Percentiles rank a stretch among this genome's conserved stretches.
Evolutionary conservation across 352 stramenopile genomes (phyloP).

Genomic region (Thraustochytrium sp.): DNA sequence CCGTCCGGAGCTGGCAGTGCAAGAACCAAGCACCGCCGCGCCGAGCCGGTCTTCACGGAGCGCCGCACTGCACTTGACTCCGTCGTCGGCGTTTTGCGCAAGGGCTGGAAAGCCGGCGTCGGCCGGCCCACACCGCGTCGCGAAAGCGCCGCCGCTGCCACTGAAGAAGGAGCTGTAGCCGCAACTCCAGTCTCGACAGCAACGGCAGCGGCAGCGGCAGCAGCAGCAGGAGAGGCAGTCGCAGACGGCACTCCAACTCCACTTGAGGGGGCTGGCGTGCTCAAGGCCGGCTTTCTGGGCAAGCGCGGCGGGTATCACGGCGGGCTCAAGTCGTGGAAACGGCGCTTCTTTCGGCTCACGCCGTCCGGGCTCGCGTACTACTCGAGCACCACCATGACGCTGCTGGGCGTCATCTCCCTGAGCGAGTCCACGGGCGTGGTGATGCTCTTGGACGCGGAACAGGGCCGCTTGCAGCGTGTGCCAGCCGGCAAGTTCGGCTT

Average conservation of each 20-base stretch:
- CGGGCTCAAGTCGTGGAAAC: constrained; percentile 46
- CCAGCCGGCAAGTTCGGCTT: constrained; percentile 20
- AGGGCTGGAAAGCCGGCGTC: background rate
- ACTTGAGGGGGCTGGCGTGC: background rate
- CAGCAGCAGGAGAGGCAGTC: background rate
- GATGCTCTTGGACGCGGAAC: background rate
- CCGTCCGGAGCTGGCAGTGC: background rate
- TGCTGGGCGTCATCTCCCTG: constrained; percentile 4
- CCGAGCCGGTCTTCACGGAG: too few species aligned
- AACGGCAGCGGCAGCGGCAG: background rate
- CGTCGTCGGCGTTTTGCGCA: too few species aligned
- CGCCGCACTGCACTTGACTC: too few species aligned
- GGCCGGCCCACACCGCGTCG: background rate
- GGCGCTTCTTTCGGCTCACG: constrained; percentile 27
- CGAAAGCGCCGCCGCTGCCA: too few species aligned
- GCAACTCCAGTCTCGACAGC: too few species aligned
- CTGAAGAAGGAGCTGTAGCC: too few species aligned
- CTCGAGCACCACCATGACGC: background rate
- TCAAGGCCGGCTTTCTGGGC: background rate
- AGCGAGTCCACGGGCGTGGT: background rate
- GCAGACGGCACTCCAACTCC: background rate
- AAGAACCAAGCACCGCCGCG: too few species aligned
- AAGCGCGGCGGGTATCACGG: constrained; percentile 38
- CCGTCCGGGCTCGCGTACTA: constrained; percentile 18
- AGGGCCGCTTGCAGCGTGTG: background rate